Percentiles rank a stretch among this genome's conserved stretches.
Evolutionary conservation across 2,329 filamentous ascomycete species (phyloP).

Genomic region (Xylariaceae sp.): DNA sequence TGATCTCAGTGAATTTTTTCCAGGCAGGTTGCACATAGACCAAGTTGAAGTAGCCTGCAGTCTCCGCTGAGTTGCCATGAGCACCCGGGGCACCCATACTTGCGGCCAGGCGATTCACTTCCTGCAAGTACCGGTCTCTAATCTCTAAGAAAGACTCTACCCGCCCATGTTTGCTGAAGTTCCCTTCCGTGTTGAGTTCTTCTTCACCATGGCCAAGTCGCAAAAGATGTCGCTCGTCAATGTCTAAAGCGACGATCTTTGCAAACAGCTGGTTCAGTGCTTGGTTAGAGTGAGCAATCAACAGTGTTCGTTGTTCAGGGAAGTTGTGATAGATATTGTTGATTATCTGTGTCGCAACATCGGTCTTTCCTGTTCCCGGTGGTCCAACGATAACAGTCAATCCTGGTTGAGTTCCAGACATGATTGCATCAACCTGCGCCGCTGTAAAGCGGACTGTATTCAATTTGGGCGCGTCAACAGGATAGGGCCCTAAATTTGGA

Average conservation of each 20-base stretch:
- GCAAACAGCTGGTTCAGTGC: conserved; percentile 97
- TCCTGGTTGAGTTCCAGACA: conserved; percentile 91
- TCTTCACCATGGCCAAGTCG: conserved; percentile 95
- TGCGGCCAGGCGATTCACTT: conserved; percentile 84
- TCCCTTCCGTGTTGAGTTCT: conserved; percentile 83
- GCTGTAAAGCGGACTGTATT: conserved; percentile 90
- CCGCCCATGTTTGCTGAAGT: conserved; percentile 91
- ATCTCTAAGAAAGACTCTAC: conserved; percentile 96
- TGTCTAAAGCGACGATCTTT: conserved; percentile 95
- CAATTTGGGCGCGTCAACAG: conserved; percentile 78
- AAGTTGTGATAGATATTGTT: conserved; percentile 99
- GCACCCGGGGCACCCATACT: conserved; percentile 89
- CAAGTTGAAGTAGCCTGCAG: conserved; percentile 93
- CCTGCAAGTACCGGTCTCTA: conserved; percentile 75
- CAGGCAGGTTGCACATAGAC: conserved; percentile 91
- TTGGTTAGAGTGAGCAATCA: conserved; percentile 97
- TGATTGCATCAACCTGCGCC: conserved; percentile 88
- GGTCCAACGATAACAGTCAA: conserved; percentile 93
- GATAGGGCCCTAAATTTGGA: conserved; percentile 88
- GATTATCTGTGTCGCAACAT: conserved; percentile 97
- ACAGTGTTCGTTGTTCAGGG: conserved; percentile 85
- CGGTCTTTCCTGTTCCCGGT: conserved; percentile 97
- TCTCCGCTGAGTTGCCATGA: conserved; percentile 96
- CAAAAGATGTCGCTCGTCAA: conserved; percentile 91
- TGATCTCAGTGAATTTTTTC: conserved; percentile 78